Conservation (phyloP, 139 green algal genomes). For the Asterochloris sp. region DNA sequence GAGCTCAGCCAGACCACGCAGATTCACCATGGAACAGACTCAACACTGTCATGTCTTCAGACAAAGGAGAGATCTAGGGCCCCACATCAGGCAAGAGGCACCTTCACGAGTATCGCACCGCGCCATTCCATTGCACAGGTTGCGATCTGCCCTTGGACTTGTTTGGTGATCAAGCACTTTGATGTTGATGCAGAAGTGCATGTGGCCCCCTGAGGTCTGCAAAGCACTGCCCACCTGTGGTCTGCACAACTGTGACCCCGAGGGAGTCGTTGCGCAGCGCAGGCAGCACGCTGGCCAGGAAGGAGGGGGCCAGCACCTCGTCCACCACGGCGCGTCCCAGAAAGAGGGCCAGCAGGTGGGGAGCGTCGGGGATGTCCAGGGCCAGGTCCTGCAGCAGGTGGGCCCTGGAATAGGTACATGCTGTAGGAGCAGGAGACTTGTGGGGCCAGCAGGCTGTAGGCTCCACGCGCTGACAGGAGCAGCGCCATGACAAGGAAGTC, state of each 20-base stretch:
- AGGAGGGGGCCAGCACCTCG: slow-evolving; percentile 86
- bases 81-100: too few species aligned
- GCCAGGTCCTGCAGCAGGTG: slow-evolving; percentile 55
- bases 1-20: too few species aligned
- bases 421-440: background rate
- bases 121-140: too few species aligned
- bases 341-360: slow-evolving; percentile 75
- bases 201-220: background rate
- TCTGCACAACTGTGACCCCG: slow-evolving; percentile 62
- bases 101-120: too few species aligned
- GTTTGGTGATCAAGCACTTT: too few species aligned
- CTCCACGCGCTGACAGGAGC: background rate
- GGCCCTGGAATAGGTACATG: too few species aligned
- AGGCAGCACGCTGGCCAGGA: slow-evolving; percentile 66
- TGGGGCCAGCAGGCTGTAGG: background rate
- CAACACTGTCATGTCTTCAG: too few species aligned
- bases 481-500: too few species aligned
- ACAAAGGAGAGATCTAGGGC: too few species aligned
- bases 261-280: slow-evolving; percentile 52
- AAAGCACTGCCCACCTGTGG: slow-evolving; percentile 21
- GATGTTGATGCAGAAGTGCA: too few species aligned
- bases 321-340: slow-evolving; percentile 87
- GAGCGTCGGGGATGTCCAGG: slow-evolving; percentile 86
- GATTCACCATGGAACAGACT: too few species aligned
- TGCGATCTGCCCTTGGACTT: too few species aligned